phyloP scores from a whole-genome alignment of 2,329 filamentous ascomycete genomes.

The Decorospora gaudefroyi region DNA sequence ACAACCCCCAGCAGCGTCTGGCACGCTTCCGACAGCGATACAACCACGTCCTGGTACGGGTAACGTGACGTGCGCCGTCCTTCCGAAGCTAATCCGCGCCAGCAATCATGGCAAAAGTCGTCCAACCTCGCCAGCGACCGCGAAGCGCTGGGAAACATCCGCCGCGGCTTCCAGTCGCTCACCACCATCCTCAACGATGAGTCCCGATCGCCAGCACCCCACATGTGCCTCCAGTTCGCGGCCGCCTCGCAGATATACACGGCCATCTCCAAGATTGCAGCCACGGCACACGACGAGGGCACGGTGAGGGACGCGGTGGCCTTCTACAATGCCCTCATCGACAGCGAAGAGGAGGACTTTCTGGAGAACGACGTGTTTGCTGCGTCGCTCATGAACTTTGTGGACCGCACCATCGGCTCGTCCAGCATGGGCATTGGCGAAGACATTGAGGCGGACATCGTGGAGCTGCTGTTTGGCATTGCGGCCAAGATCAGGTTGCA shows the following conservation, averaged over 20 bases:
- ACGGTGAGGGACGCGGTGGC: constrained; percentile 83
- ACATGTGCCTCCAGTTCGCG: constrained; percentile 88
- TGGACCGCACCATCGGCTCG: constrained; percentile 75
- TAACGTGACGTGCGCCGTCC: neutral
- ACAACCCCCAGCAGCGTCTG: constrained; percentile 64
- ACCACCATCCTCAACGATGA: constrained; percentile 81
- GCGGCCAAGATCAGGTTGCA: constrained; percentile 93
- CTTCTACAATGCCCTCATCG: constrained; percentile 89
- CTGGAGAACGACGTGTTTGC: constrained; percentile 86
- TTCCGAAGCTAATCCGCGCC: constrained; percentile 19
- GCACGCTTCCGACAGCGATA: constrained; percentile 65
- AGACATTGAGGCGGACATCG: constrained; percentile 84
- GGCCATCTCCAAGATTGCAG: constrained; percentile 85
- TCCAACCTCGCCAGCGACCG: constrained; percentile 57
- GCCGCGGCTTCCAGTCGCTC: constrained; percentile 60
- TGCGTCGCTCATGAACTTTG: constrained; percentile 80
- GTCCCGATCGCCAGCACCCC: constrained; percentile 81
- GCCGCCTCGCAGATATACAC: constrained; percentile 86
- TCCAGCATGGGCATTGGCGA: constrained; percentile 73
- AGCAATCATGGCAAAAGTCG: constrained; percentile 66
- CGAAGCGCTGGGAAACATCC: constrained; percentile 56
- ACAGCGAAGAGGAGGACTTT: constrained; percentile 95
- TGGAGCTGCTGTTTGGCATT: constrained; percentile 93
- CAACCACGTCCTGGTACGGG: constrained; percentile 59
- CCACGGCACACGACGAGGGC: constrained; percentile 80